Percentiles rank a stretch among this genome's conserved stretches.
Conservation (phyloP, 176 grass and related monocot genomes). For the Urochloa ruziziensis region DNA sequence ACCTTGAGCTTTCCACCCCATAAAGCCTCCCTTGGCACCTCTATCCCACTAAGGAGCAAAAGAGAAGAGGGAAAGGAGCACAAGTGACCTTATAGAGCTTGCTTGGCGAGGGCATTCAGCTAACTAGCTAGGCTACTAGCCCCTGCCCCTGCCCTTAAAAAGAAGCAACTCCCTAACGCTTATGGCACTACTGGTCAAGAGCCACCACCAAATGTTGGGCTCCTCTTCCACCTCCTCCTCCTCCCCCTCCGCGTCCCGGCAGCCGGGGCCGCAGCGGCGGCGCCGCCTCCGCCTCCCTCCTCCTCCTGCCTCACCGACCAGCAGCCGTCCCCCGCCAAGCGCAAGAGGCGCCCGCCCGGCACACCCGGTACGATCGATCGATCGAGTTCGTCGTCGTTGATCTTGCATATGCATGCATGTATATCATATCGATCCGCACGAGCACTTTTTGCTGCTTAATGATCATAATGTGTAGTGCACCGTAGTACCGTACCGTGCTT, state of each 20-base stretch:
- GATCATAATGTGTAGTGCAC: no score
- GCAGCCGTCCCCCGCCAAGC: slow-evolving; percentile 56
- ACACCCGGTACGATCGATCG: slow-evolving; percentile 62
- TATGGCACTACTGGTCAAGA: slow-evolving; percentile 64
- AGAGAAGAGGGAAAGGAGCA: slow-evolving; percentile 36
- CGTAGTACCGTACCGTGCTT: neutral
- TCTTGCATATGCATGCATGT: no score
- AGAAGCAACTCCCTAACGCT: slow-evolving; percentile 29
- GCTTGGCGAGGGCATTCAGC: neutral
- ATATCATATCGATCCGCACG: no score
- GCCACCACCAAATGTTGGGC: slow-evolving; percentile 71
- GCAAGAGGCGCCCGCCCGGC: slow-evolving; percentile 72
- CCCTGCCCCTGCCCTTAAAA: neutral
- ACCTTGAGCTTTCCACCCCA: slow-evolving; percentile 56
- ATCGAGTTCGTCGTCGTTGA: neutral
- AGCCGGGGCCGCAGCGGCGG: neutral
- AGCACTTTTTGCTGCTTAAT: no score
- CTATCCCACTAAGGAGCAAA: slow-evolving; percentile 70
- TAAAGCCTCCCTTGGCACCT: slow-evolving; percentile 65
- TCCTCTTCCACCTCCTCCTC: slow-evolving; percentile 51
- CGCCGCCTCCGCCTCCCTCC: neutral
- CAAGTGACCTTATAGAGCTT: neutral
- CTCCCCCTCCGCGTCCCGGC: slow-evolving; percentile 19
- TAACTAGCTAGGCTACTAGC: no score
- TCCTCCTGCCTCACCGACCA: slow-evolving; percentile 28